phyloP scores from a whole-genome alignment of 2,329 filamentous ascomycete genomes.

The Hypoxylon sp. region DNA sequence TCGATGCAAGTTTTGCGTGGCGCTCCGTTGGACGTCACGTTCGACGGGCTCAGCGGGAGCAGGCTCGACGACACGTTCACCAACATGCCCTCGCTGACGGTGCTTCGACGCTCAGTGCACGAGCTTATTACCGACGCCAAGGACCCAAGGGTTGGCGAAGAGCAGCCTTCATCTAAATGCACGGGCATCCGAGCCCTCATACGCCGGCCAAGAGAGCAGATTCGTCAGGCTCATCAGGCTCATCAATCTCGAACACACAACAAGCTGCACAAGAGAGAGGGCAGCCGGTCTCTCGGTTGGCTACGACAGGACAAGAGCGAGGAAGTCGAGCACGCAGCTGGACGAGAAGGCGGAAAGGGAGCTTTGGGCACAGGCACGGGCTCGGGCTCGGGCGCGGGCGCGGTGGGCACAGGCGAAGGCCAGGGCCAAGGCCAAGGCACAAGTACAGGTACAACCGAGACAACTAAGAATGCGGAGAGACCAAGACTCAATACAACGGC shows the following conservation, averaged over 20 bases:
- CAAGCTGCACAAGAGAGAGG: slow-evolving; percentile 17
- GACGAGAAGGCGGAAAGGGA: not conserved
- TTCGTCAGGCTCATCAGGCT: slow-evolving; percentile 27
- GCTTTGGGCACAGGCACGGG: not conserved
- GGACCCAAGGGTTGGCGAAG: slow-evolving; percentile 26
- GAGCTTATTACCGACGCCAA: slow-evolving; percentile 37
- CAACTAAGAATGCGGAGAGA: slow-evolving; percentile 22
- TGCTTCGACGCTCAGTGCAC: slow-evolving; percentile 38
- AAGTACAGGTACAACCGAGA: slow-evolving; percentile 14
- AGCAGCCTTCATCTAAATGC: slow-evolving; percentile 25
- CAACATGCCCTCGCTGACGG: slow-evolving; percentile 40
- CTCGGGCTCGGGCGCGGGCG: slow-evolving; percentile 1
- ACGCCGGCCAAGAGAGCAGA: slow-evolving; percentile 37
- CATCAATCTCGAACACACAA: slow-evolving; percentile 21
- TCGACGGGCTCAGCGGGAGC: slow-evolving; percentile 26
- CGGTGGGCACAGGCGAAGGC: slow-evolving; percentile 1
- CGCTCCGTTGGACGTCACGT: slow-evolving; percentile 26
- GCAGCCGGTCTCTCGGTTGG: too few species aligned
- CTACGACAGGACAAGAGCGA: slow-evolving; percentile 6
- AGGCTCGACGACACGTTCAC: slow-evolving; percentile 15
- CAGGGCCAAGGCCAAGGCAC: too few species aligned
- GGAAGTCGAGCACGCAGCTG: not conserved
- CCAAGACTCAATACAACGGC: slow-evolving; percentile 19
- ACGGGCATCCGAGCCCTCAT: slow-evolving; percentile 38
- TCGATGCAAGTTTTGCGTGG: slow-evolving; percentile 32